phyloP scores from a whole-genome alignment of 768 basidiomycete genomes.

The Cystofilobasidium bisporidii region DNA sequence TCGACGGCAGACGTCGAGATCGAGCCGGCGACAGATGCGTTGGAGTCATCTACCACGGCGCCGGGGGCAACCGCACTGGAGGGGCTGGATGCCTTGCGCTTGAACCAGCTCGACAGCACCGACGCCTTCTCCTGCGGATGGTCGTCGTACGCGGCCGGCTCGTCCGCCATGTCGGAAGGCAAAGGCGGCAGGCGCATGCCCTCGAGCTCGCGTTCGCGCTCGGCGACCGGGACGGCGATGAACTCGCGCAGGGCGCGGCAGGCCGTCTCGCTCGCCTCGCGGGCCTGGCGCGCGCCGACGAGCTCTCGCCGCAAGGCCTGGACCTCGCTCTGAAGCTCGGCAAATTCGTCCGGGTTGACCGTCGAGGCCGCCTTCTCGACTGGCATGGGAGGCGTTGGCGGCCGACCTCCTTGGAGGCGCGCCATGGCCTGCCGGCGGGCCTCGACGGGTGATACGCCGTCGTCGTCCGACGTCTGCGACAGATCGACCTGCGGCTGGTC shows the following conservation, averaged over 20 bases:
- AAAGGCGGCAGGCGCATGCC: slow-evolving; percentile 15
- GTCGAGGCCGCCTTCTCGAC: background rate
- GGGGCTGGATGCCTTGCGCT: slow-evolving; percentile 15
- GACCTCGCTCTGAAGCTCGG: background rate
- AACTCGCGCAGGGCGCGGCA: slow-evolving; percentile 27
- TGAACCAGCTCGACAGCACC: slow-evolving; percentile 4
- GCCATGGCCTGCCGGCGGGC: background rate
- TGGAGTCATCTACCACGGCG: background rate
- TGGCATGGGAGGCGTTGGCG: background rate
- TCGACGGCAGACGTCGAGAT: background rate
- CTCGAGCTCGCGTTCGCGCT: slow-evolving; percentile 1
- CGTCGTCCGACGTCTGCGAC: background rate
- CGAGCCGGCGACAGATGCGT: background rate
- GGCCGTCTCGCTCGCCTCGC: slow-evolving; percentile 23
- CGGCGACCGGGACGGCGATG: slow-evolving; percentile 13
- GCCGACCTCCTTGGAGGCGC: background rate
- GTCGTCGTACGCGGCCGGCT: background rate
- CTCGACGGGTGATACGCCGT: background rate
- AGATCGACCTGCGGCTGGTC: background rate
- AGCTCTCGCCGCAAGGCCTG: background rate
- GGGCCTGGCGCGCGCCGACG: background rate
- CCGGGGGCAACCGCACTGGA: background rate
- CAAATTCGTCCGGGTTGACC: background rate
- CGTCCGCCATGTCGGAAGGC: slow-evolving; percentile 12
- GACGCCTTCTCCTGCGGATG: background rate